Conservation (phyloP, 371 early-diverging fungal species). For the Blastocladiella emersonii region DNA sequence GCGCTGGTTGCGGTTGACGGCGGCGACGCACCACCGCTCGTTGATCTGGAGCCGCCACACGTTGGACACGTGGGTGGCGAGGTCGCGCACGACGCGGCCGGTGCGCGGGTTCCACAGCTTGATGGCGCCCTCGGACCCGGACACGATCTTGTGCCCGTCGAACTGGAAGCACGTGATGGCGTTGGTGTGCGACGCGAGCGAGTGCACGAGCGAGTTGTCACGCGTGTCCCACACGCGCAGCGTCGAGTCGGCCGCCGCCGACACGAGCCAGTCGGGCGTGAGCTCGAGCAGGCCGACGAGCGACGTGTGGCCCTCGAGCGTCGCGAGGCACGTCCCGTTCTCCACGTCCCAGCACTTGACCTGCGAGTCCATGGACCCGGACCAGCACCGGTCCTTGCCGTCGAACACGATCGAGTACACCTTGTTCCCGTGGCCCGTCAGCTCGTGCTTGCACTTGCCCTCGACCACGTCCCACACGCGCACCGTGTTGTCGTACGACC, state of each 20-base stretch:
- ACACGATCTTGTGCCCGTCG: constrained; percentile 73
- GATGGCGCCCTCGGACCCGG: constrained; percentile 83
- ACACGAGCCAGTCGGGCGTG: constrained; percentile 65
- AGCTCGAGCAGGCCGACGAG: constrained; percentile 85
- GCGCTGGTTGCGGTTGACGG: background rate
- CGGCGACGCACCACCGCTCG: constrained; percentile 6
- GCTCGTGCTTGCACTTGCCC: constrained; percentile 46
- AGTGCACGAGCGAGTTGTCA: constrained; percentile 44
- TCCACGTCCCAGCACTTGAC: constrained; percentile 92
- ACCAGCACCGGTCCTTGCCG: constrained; percentile 67
- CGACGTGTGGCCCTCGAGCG: constrained; percentile 76
- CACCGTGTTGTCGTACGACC: constrained; percentile 89
- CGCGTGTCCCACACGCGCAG: constrained; percentile 87
- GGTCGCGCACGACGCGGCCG: constrained; percentile 60
- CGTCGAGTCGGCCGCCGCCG: constrained; percentile 90
- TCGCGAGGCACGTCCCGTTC: constrained; percentile 61
- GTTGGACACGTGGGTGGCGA: constrained; percentile 41
- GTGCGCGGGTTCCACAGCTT: constrained; percentile 85
- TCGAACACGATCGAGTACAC: constrained; percentile 86
- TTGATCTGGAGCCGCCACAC: constrained; percentile 11
- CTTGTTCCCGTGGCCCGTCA: constrained; percentile 76
- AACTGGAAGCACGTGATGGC: constrained; percentile 94
- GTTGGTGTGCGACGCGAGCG: constrained; percentile 55
- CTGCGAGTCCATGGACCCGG: constrained; percentile 91
- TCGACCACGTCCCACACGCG: constrained; percentile 81